phyloP scores from a whole-genome alignment of 2,329 filamentous ascomycete genomes.

The Kalaharituber pfeilii region DNA sequence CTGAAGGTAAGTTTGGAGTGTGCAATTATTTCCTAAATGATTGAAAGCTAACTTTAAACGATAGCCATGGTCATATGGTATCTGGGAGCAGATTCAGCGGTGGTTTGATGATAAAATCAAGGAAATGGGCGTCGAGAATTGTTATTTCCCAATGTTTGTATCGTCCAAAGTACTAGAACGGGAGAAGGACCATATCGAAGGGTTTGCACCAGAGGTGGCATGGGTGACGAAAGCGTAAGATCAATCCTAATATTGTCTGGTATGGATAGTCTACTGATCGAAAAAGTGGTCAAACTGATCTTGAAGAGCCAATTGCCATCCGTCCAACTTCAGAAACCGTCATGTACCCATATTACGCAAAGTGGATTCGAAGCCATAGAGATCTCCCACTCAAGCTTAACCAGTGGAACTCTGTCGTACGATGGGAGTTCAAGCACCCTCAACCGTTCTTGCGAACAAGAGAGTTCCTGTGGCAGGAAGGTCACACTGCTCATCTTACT shows the following conservation, averaged over 20 bases:
- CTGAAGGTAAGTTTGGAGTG: slow-evolving; percentile 42
- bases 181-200: slow-evolving; percentile 94
- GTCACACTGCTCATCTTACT: slow-evolving; percentile 80
- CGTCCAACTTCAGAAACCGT: slow-evolving; percentile 56
- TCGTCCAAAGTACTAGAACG: slow-evolving; percentile 68
- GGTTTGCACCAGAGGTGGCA: slow-evolving; percentile 85
- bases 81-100: slow-evolving; percentile 49
- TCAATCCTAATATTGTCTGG: background rate
- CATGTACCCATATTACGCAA: slow-evolving; percentile 91
- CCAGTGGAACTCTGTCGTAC: slow-evolving; percentile 91
- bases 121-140: slow-evolving; percentile 80
- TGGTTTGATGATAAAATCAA: slow-evolving; percentile 47
- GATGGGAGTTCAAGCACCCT: slow-evolving; percentile 93
- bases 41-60: background rate
- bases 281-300: slow-evolving; percentile 65
- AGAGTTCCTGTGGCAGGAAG: slow-evolving; percentile 97
- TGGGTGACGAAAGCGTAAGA: slow-evolving; percentile 71
- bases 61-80: slow-evolving; percentile 45
- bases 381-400: slow-evolving; percentile 88
- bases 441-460: slow-evolving; percentile 73
- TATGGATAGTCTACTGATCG: slow-evolving; percentile 10
- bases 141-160: slow-evolving; percentile 92
- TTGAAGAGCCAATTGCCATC: slow-evolving; percentile 62
- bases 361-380: slow-evolving; percentile 92
- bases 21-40: slow-evolving; percentile 10